Percentiles rank a stretch among this genome's conserved stretches.
Conservation (phyloP, 2,329 filamentous ascomycete genomes). For the Cladophialophora psammophila region DNA sequence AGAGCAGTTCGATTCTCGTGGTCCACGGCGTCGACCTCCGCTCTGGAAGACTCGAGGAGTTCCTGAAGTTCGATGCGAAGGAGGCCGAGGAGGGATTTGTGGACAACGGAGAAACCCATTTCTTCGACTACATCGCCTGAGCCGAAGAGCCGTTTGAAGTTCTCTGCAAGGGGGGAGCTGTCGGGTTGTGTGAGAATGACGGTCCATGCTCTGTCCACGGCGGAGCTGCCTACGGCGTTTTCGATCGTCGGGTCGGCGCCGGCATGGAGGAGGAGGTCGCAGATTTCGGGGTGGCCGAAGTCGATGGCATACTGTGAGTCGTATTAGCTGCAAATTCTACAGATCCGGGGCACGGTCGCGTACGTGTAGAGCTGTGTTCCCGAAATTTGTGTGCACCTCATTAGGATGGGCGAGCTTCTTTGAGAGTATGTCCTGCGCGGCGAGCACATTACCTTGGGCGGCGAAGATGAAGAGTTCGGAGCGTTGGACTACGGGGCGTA, state of each 20-base stretch:
- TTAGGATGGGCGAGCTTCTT: background rate
- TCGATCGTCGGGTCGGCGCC: background rate
- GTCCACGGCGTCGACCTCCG: background rate
- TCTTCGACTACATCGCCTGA: background rate
- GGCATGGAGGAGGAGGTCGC: background rate
- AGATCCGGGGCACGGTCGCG: background rate
- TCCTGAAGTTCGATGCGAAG: background rate
- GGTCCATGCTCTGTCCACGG: background rate
- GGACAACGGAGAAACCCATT: background rate
- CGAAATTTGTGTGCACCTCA: background rate
- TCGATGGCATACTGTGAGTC: background rate
- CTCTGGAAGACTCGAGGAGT: background rate
- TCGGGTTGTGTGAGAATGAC: background rate
- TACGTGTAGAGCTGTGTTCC: background rate
- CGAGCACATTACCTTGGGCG: background rate
- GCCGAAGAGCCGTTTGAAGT: background rate
- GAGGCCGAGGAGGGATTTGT: background rate
- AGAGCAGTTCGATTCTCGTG: background rate
- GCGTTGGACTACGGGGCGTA: background rate
- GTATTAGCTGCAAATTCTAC: background rate
- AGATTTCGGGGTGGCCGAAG: background rate
- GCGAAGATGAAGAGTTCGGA: background rate
- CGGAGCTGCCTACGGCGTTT: background rate
- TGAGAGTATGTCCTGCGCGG: background rate
- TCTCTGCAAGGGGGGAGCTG: background rate